A percentile compares a stretch with the other conserved stretches of the same genome.
Evolutionary conservation across 805 yeast species (phyloP).

Genomic region (Spathaspora girioi): DNA sequence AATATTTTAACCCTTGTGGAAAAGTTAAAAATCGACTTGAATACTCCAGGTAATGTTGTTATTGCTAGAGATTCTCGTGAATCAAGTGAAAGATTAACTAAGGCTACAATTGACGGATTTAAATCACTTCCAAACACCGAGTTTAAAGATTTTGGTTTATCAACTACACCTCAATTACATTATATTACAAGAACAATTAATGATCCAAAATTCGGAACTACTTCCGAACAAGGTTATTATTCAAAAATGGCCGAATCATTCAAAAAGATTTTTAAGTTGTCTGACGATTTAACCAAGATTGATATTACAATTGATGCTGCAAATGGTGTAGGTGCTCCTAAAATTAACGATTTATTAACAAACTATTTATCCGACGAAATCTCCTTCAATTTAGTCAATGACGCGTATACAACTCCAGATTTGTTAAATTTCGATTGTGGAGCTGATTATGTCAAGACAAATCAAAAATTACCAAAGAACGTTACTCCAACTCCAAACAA

Average conservation of each 20-base stretch:
- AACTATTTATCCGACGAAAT: constrained; percentile 39
- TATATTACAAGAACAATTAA: constrained; percentile 74
- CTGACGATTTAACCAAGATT: constrained; percentile 21
- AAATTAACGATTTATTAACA: constrained; percentile 47
- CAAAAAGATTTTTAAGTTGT: constrained; percentile 35
- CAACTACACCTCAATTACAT: constrained; percentile 95
- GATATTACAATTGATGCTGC: constrained; percentile 80
- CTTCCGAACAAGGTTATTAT: constrained; percentile 69
- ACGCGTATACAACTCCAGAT: constrained; percentile 48
- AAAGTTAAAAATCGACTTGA: constrained; percentile 45
- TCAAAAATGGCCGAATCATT: constrained; percentile 55
- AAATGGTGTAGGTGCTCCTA: constrained; percentile 94
- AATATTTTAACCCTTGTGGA: constrained; percentile 36
- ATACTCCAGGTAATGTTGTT: constrained; percentile 44
- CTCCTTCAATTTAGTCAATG: constrained; percentile 48
- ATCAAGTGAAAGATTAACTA: constrained; percentile 65
- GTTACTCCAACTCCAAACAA: constrained; percentile 42
- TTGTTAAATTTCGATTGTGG: constrained; percentile 79
- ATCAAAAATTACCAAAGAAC: constrained; percentile 71
- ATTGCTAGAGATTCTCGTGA: constrained; percentile 88
- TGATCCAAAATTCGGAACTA: constrained; percentile 58
- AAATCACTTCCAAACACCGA: constrained; percentile 40
- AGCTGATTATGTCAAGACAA: constrained; percentile 92
- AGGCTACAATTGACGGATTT: constrained; percentile 61
- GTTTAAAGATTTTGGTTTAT: constrained; percentile 56